phyloP scores from a whole-genome alignment of 495 filamentous ascomycete genomes.

The Penicillium roqueforti region DNA sequence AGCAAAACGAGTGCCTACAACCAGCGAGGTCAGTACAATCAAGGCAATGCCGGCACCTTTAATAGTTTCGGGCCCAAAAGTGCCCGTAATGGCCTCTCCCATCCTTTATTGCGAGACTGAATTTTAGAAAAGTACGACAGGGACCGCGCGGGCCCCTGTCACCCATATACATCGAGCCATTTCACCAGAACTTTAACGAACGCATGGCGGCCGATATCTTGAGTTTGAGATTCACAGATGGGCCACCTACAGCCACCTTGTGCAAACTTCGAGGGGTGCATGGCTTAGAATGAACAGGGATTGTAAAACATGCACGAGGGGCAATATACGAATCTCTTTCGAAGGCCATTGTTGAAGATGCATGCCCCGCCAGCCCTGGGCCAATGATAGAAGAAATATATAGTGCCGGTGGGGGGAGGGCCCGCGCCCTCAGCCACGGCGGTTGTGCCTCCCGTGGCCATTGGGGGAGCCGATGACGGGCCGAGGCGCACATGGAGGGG shows the following conservation, averaged over 20 bases:
- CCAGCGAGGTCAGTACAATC: conserved; percentile 26
- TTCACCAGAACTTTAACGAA: neutral
- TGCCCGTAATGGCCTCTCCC: neutral
- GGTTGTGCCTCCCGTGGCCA: too few relatives aligned
- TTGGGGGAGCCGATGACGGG: neutral
- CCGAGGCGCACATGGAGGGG: neutral
- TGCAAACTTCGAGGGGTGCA: too few relatives aligned
- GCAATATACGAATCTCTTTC: neutral
- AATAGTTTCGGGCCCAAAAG: conserved; percentile 14
- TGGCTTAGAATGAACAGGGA: neutral
- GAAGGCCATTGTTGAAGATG: neutral
- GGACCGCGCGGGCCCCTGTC: neutral
- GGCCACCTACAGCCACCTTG: too few relatives aligned
- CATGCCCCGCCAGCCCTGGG: too few relatives aligned
- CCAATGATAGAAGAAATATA: neutral
- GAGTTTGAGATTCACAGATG: neutral
- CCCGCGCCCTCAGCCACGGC: too few relatives aligned
- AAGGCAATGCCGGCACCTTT: conserved; percentile 24
- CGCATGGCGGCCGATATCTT: neutral
- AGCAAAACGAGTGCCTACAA: conserved; percentile 20
- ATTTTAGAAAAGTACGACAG: neutral
- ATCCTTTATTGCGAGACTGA: neutral
- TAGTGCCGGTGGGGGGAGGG: neutral
- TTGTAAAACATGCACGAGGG: neutral
- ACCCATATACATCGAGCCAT: conserved; percentile 10